Evolutionary conservation across 345 rosid species (phyloP).

Genomic region (Excoecaria agallocha): DNA sequence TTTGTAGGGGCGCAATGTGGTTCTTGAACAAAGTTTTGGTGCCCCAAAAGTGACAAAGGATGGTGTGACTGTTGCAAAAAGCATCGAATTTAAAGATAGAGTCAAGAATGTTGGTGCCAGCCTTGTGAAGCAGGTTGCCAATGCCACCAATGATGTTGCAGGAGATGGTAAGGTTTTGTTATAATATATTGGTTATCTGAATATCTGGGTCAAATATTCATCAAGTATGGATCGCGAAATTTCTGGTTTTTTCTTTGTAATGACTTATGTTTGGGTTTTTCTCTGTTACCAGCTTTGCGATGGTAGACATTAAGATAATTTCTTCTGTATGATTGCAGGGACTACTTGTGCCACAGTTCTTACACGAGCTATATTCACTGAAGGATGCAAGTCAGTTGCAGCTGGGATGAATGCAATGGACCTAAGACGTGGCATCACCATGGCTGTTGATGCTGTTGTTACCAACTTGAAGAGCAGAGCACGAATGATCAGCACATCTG

Average conservation of each 20-base stretch:
- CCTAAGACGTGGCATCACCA: constrained; percentile 79
- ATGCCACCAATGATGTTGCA: constrained; percentile 93
- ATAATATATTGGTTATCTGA: not conserved
- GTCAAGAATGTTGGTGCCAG: constrained; percentile 94
- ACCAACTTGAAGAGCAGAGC: constrained; percentile 88
- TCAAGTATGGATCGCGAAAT: too few species aligned
- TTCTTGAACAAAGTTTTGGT: constrained; percentile 92
- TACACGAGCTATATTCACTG: constrained; percentile 75
- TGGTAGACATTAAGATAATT: not conserved
- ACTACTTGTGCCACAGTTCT: constrained; percentile 98
- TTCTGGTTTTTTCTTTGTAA: not conserved
- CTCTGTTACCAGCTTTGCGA: not conserved
- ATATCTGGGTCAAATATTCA: not conserved
- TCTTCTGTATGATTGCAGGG: constrained; percentile 41
- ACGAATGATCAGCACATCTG: constrained; percentile 94
- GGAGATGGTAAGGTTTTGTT: constrained; percentile 73
- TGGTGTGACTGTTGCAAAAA: constrained; percentile 97
- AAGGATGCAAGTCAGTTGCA: constrained; percentile 98
- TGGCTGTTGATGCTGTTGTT: constrained; percentile 93
- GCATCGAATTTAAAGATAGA: constrained; percentile 88
- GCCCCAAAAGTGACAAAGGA: constrained; percentile 98
- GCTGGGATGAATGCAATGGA: constrained; percentile 98
- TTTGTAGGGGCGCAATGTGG: constrained; percentile 86
- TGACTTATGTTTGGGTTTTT: not conserved
- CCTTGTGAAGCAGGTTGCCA: constrained; percentile 98